Percentiles rank a stretch among this genome's conserved stretches.
Evolutionary conservation across 75 land plant species (phyloP).

Genomic region (Pinus taeda): DNA sequence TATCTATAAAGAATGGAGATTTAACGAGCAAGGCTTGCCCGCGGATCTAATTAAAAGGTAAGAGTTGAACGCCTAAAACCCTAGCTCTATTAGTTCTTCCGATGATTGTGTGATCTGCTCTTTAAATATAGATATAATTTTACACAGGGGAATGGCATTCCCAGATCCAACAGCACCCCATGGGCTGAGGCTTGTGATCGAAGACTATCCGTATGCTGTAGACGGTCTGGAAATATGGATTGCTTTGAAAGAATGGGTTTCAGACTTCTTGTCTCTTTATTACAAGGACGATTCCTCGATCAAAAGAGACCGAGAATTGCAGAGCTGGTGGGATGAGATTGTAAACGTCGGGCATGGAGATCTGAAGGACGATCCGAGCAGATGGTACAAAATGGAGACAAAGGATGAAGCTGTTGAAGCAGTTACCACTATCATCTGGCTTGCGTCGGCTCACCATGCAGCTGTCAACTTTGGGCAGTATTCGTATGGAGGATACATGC

Average conservation of each 20-base stretch:
- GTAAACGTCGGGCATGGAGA: constrained; percentile 30
- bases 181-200: constrained; percentile 20
- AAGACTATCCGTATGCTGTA: constrained; percentile 45
- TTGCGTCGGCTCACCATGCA: constrained; percentile 27
- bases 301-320: constrained; percentile 18
- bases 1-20: too few relatives aligned
- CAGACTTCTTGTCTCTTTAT: constrained; percentile 8
- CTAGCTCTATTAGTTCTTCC: neutral
- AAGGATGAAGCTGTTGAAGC: neutral
- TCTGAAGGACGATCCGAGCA: constrained; percentile 12
- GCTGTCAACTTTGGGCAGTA: constrained; percentile 65
- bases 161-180: constrained; percentile 5
- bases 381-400: constrained; percentile 21
- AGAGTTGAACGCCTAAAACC: neutral
- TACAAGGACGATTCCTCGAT: constrained; percentile 21
- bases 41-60: constrained; percentile 28
- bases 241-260: constrained; percentile 22
- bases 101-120: constrained; percentile 19
- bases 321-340: constrained; percentile 32
- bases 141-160: constrained; percentile 56
- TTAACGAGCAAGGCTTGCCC: constrained; percentile 35
- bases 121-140: neutral
- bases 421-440: constrained; percentile 23
- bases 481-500: constrained; percentile 59
- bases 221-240: constrained; percentile 44